Evolutionary conservation across 2,329 filamentous ascomycete genomes (phyloP).

Genomic region (Bipolaris bicolor): DNA sequence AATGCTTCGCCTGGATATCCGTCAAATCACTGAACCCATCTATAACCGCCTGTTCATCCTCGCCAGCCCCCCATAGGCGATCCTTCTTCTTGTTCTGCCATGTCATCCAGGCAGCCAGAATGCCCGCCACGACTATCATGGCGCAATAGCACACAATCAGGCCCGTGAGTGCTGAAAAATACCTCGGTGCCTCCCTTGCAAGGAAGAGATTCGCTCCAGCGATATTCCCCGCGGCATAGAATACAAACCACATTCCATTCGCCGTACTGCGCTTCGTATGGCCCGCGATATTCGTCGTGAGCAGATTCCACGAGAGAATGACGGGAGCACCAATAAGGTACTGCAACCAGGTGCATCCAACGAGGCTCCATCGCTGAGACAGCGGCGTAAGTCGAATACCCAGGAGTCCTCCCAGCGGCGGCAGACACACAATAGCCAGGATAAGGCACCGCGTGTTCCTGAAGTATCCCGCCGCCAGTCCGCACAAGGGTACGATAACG

Average conservation of each 20-base stretch:
- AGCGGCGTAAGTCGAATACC: conserved; percentile 58
- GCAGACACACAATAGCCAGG: conserved; percentile 51
- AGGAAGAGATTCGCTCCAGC: conserved; percentile 58
- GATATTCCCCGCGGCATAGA: conserved; percentile 58
- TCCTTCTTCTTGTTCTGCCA: conserved; percentile 44
- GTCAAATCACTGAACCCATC: conserved; percentile 48
- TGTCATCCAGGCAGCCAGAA: conserved; percentile 39
- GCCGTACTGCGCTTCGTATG: conserved; percentile 60
- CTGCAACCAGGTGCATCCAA: conserved; percentile 61
- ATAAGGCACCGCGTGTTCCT: conserved; percentile 40
- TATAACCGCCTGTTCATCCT: conserved; percentile 38
- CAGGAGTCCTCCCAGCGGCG: conserved; percentile 57
- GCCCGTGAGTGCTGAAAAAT: conserved; percentile 54
- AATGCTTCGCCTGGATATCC: conserved; percentile 42
- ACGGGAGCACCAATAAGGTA: conserved; percentile 58
- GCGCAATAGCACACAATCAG: conserved; percentile 54
- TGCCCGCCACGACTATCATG: conserved; percentile 45
- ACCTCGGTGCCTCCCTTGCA: conserved; percentile 52
- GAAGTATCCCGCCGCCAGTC: conserved; percentile 43
- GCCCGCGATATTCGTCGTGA: conserved; percentile 53
- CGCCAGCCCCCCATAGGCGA: conserved; percentile 32
- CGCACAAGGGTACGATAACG: conserved; percentile 47
- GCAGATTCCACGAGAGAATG: conserved; percentile 59
- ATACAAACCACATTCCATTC: conserved; percentile 58
- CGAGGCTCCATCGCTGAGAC: conserved; percentile 55